A percentile compares a stretch with the other conserved stretches of the same genome.
phyloP scores from a whole-genome alignment of 331 rosid genomes.

The Rhamnella rubrinervis region DNA sequence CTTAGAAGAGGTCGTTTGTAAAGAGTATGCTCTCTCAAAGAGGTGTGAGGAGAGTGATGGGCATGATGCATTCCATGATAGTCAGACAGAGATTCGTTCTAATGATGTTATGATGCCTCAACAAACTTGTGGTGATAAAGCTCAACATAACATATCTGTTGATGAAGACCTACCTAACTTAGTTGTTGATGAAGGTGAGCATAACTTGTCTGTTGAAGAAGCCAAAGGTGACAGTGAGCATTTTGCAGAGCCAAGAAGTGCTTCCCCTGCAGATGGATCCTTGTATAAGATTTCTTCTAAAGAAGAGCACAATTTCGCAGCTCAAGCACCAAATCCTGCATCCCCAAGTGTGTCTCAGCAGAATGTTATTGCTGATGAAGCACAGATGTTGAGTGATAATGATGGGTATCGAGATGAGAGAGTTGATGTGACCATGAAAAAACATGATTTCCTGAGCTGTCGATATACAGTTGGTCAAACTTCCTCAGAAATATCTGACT shows the following conservation, averaged over 20 bases:
- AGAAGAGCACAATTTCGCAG: slow-evolving; percentile 30
- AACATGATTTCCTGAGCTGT: slow-evolving; percentile 43
- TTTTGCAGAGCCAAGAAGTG: slow-evolving; percentile 27
- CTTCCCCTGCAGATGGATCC: slow-evolving; percentile 14
- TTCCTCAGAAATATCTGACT: slow-evolving; percentile 27
- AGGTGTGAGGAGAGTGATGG: slow-evolving; percentile 15
- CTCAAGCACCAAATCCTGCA: slow-evolving; percentile 25
- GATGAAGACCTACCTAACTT: slow-evolving; percentile 1
- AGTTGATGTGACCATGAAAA: slow-evolving; percentile 39
- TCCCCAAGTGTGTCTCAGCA: slow-evolving; percentile 23
- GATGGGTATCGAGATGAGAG: slow-evolving; percentile 35
- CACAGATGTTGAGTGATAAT: slow-evolving; percentile 33
- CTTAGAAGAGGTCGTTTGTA: slow-evolving; percentile 26
- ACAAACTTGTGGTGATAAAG: slow-evolving; percentile 22
- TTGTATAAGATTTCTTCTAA: slow-evolving; percentile 9
- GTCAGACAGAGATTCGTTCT: slow-evolving; percentile 27
- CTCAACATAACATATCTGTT: slow-evolving; percentile 8
- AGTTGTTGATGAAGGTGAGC: slow-evolving; percentile 7
- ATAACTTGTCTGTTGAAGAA: slow-evolving; percentile 12
- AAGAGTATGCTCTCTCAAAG: slow-evolving; percentile 26
- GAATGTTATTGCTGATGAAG: slow-evolving; percentile 30
- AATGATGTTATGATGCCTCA: slow-evolving; percentile 15
- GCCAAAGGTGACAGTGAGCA: slow-evolving; percentile 22
- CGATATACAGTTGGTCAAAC: slow-evolving; percentile 28
- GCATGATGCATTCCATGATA: slow-evolving; percentile 21